These are phyloP conservation scores for Quercus alba DNA, from an alignment of 306 rosid genomes.

Conservation along the genomic window DNA sequence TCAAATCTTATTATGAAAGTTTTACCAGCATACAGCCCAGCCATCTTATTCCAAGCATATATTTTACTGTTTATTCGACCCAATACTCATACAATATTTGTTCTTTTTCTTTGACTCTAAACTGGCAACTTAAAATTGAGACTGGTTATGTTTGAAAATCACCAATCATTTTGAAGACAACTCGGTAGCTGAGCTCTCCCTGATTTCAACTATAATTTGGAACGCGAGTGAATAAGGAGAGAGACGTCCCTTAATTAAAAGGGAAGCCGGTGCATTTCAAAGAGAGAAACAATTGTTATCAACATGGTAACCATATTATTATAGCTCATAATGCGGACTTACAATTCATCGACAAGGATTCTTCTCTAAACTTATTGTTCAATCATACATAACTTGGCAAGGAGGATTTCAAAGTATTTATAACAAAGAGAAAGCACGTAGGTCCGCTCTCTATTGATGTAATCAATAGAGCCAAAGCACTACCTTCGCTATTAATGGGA, in stretches of 20 bases:
- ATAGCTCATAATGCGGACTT: neutral
- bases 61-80: too few relatives aligned
- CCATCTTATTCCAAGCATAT: too few relatives aligned
- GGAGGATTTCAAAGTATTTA: slow-evolving; percentile 1
- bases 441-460: neutral
- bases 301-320: neutral
- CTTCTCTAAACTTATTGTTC: neutral
- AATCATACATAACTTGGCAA: slow-evolving; percentile 12
- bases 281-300: neutral
- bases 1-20: neutral
- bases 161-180: neutral
- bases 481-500: slow-evolving; percentile 21
- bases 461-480: slow-evolving; percentile 5
- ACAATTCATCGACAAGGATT: neutral
- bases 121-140: neutral
- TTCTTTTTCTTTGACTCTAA: too few relatives aligned
- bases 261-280: neutral
- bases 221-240: neutral
- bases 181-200: neutral
- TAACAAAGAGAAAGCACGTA: slow-evolving; percentile 7
- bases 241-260: neutral
- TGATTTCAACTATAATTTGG: neutral
- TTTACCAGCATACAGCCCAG: neutral
- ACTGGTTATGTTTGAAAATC: neutral
- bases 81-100: too few relatives aligned